Percentiles rank a stretch among this genome's conserved stretches.
These are phyloP conservation scores for Talaromyces sp. DNA, from an alignment of 2,329 filamentous ascomycete genomes.

Conservation along the genomic window DNA sequence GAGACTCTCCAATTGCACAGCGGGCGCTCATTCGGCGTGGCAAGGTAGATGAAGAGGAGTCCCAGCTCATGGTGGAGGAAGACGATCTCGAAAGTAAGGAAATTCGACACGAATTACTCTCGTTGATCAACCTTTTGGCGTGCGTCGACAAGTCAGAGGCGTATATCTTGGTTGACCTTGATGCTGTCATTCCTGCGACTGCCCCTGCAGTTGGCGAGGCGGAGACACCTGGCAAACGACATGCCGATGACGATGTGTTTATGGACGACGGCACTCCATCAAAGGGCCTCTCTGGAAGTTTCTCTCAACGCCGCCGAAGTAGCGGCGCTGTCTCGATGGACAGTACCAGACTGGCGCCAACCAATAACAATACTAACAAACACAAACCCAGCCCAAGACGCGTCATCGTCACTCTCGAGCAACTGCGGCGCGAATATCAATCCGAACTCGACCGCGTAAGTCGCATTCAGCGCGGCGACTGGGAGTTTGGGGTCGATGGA, in stretches of 20 bases:
- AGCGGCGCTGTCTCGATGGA: slow-evolving; percentile 17
- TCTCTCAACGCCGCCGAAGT: slow-evolving; percentile 13
- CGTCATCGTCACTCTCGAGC: slow-evolving; percentile 78
- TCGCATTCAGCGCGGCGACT: slow-evolving; percentile 84
- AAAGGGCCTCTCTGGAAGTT: slow-evolving; percentile 20
- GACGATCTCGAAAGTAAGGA: slow-evolving; percentile 54
- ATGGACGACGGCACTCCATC: slow-evolving; percentile 38
- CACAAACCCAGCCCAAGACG: slow-evolving; percentile 54
- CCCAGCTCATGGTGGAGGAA: slow-evolving; percentile 35
- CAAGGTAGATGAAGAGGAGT: slow-evolving; percentile 33
- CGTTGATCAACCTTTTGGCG: slow-evolving; percentile 87
- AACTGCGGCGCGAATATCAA: slow-evolving; percentile 86
- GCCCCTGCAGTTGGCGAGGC: slow-evolving; percentile 8
- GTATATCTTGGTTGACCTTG: slow-evolving; percentile 63
- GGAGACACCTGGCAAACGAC: slow-evolving; percentile 48
- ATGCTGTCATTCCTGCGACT: slow-evolving; percentile 23
- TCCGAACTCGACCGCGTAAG: slow-evolving; percentile 83
- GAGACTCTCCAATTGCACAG: slow-evolving; percentile 35
- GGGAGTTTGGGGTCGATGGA: slow-evolving; percentile 62
- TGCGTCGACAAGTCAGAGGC: slow-evolving; percentile 79
- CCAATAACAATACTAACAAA: slow-evolving; percentile 22
- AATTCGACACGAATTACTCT: slow-evolving; percentile 70
- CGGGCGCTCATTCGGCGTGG: slow-evolving; percentile 37
- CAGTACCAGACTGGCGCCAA: not conserved
- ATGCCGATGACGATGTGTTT: slow-evolving; percentile 38